These are phyloP conservation scores for Penicillium antarcticum DNA, from an alignment of 495 filamentous ascomycete genomes.

Conservation along the genomic window DNA sequence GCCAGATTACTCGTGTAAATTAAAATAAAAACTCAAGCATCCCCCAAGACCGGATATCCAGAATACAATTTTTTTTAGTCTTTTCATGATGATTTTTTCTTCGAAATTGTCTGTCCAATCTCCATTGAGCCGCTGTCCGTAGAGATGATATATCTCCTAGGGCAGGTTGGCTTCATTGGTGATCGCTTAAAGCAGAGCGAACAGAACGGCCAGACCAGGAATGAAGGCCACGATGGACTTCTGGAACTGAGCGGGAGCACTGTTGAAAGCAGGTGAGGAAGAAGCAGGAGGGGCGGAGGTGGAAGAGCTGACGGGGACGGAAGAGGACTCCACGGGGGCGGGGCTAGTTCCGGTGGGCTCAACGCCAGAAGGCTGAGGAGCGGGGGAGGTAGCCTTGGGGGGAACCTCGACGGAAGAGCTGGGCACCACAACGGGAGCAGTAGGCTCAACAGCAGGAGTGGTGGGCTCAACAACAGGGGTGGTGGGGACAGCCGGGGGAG, in stretches of 20 bases:
- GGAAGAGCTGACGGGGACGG: constrained; percentile 4
- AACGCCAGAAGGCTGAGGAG: neutral
- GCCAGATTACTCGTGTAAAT: constrained; percentile 1
- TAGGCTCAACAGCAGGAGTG: constrained; percentile 1
- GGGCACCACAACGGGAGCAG: neutral
- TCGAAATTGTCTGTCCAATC: neutral
- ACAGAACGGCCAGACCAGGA: constrained; percentile 15
- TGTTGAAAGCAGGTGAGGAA: constrained; percentile 17
- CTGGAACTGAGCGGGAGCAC: constrained; percentile 20
- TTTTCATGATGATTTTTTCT: neutral
- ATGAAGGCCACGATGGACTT: constrained; percentile 17
- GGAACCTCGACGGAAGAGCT: too few relatives aligned
- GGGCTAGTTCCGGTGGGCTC: constrained; percentile 3
- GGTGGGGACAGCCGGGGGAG: neutral
- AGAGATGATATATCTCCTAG: neutral
- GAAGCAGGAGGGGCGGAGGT: constrained; percentile 10
- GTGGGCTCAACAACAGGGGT: neutral
- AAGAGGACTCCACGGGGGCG: constrained; percentile 3
- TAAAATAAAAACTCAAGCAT: constrained; percentile 4
- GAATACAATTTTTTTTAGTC: constrained; percentile 13
- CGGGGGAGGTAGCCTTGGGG: neutral
- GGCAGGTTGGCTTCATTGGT: neutral
- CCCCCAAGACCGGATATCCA: neutral
- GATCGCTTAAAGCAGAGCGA: constrained; percentile 15
- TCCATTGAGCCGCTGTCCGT: neutral